Evolutionary conservation across 805 yeast species (phyloP).

Genomic region (Ascoidea tarda): DNA sequence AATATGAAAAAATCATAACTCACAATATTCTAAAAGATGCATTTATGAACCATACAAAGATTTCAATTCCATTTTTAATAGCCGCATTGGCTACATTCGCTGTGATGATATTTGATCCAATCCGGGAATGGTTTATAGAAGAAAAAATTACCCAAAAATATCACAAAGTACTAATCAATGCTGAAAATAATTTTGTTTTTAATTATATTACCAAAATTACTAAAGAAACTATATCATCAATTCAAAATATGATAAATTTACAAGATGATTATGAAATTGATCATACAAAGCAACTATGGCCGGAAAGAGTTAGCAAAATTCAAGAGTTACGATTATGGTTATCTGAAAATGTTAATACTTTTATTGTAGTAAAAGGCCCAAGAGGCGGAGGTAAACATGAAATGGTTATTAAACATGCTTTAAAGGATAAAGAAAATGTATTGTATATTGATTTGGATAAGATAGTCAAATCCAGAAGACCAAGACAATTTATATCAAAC

Average conservation of each 20-base stretch:
- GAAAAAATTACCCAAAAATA: conserved; percentile 54
- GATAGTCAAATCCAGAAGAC: conserved; percentile 61
- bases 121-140: conserved; percentile 66
- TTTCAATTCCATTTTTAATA: conserved; percentile 65
- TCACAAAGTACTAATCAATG: not conserved
- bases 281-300: conserved; percentile 35
- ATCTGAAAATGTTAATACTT: conserved; percentile 80
- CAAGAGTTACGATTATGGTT: conserved; percentile 67
- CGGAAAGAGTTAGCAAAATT: conserved; percentile 53
- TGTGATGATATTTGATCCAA: conserved; percentile 83
- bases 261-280: conserved; percentile 12
- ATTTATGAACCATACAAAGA: conserved; percentile 63
- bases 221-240: conserved; percentile 19
- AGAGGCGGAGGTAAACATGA: conserved; percentile 90
- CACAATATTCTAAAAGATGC: conserved; percentile 41
- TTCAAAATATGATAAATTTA: conserved; percentile 21
- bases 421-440: conserved; percentile 44
- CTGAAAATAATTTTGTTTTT: too few relatives aligned
- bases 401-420: conserved; percentile 53
- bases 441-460: conserved; percentile 69
- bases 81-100: conserved; percentile 75
- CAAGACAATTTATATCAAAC: conserved; percentile 47
- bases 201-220: conserved; percentile 10
- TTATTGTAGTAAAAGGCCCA: conserved; percentile 84
- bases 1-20: conserved; percentile 44